phyloP scores from a whole-genome alignment of 768 basidiomycete species.

The Trametes cinnabarina region DNA sequence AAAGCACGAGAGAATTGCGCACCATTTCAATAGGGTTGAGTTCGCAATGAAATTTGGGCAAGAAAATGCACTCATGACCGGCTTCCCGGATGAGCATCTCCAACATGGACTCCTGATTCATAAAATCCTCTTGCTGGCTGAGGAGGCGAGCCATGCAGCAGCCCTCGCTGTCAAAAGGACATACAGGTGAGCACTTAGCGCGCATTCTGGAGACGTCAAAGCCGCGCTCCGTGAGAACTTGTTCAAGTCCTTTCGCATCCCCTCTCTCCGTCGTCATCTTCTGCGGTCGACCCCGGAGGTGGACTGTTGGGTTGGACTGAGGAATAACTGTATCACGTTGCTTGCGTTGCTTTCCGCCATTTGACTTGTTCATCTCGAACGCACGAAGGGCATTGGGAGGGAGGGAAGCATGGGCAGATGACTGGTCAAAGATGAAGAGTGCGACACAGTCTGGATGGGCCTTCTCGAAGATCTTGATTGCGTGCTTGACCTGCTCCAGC shows the following conservation, averaged over 20 bases:
- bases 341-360: slow-evolving; percentile 1
- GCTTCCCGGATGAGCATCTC: slow-evolving; percentile 29
- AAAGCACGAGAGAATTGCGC: slow-evolving; percentile 9
- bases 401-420: slow-evolving; percentile 36
- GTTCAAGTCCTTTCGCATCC: slow-evolving; percentile 31
- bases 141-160: slow-evolving; percentile 40
- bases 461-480: slow-evolving; percentile 38
- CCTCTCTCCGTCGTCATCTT: slow-evolving; percentile 33
- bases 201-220: slow-evolving; percentile 35
- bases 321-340: slow-evolving; percentile 35
- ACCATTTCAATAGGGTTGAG: slow-evolving; percentile 49
- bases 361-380: slow-evolving; percentile 28
- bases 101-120: slow-evolving; percentile 34
- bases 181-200: slow-evolving; percentile 31
- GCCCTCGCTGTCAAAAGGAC: slow-evolving; percentile 26
- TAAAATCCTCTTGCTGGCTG: slow-evolving; percentile 41
- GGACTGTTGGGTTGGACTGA: slow-evolving; percentile 31
- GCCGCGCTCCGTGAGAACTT: slow-evolving; percentile 38
- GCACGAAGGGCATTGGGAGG: slow-evolving; percentile 24
- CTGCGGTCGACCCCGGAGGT: slow-evolving; percentile 31
- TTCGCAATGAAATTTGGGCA: slow-evolving; percentile 47
- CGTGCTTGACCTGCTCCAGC: slow-evolving; percentile 32
- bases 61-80: slow-evolving; percentile 40
- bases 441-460: slow-evolving; percentile 32
- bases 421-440: slow-evolving; percentile 43